Evolutionary conservation across 2,329 filamentous ascomycete species (phyloP).

Genomic region (Hymenoscyphus linearis): DNA sequence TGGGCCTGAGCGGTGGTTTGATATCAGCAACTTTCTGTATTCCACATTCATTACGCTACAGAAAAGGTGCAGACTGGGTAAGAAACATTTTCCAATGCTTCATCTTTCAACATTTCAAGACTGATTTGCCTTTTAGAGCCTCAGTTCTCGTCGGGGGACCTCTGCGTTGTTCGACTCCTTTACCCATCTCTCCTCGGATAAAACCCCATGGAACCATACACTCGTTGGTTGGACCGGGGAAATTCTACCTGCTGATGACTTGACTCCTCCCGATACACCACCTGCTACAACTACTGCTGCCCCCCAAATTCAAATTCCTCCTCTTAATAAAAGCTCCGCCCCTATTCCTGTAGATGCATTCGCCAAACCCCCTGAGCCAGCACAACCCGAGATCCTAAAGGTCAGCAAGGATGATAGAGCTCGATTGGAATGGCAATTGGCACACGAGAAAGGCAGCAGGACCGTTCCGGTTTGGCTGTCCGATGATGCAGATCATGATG

Average conservation of each 20-base stretch:
- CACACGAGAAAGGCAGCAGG: slow-evolving; percentile 67
- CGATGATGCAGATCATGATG: slow-evolving; percentile 63
- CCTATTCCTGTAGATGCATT: slow-evolving; percentile 68
- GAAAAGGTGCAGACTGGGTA: slow-evolving; percentile 57
- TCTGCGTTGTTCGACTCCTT: slow-evolving; percentile 93
- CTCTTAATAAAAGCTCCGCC: slow-evolving; percentile 70
- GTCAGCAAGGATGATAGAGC: slow-evolving; percentile 66
- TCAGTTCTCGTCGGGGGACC: slow-evolving; percentile 74
- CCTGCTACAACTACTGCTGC: slow-evolving; percentile 41
- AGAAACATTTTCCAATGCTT: slow-evolving; percentile 25
- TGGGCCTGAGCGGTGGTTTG: slow-evolving; percentile 58
- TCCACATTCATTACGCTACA: slow-evolving; percentile 54
- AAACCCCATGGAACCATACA: slow-evolving; percentile 84
- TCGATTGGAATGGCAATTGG: slow-evolving; percentile 68
- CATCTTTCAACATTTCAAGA: background rate
- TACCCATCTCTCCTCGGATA: slow-evolving; percentile 76
- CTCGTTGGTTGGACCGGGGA: slow-evolving; percentile 95
- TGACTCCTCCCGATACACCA: slow-evolving; percentile 44
- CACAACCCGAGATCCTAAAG: slow-evolving; percentile 62
- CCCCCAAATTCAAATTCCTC: slow-evolving; percentile 42
- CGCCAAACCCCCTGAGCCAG: slow-evolving; percentile 49
- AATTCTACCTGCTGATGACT: slow-evolving; percentile 51
- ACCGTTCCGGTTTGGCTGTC: slow-evolving; percentile 86
- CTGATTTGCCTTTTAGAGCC: slow-evolving; percentile 47
- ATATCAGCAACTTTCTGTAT: slow-evolving; percentile 63